Base-by-base conservation (phyloP, 2,329 filamentous ascomycete genomes). In the Uncinocarpus reesii region DNA sequence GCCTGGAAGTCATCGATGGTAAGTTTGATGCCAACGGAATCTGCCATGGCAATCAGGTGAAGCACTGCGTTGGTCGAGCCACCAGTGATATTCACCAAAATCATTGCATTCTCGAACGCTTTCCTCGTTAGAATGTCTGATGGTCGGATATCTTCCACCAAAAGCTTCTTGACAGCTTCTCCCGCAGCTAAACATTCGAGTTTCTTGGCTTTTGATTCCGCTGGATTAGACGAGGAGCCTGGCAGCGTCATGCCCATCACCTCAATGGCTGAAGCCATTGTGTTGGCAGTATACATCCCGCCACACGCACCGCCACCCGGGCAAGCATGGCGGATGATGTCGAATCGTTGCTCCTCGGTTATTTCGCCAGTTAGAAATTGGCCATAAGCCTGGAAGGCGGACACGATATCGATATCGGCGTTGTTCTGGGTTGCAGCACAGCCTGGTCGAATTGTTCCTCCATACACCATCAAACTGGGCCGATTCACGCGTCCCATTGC, bases 381-480 rank as follows among this genome's bases (percentile, higher is more conserved):
- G 21, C 92, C 92, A 63, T 96, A 96, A 4, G 90, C 84, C 71
- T 98, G 92, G 79, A 98, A 98, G 36, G 92, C 92, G 42, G 88
- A 95, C 52, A 98, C 85, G 46, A 98, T 94, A 65, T 98, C 90
- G 58, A 95, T 86, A 50, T 82, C 72, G 47, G 79, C 77, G 62
- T 83, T 81, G 55, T 83, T 75, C 57, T 89, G 85, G 43, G 77
- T 77, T 60, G 73, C 76, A 48, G 84, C 86, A 70, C 89, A 95
- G 40, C 92, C 92, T 31, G 92, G 86, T 64, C 85, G 82, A 65
- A 96, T 98, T 35, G 86, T 88, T 42, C 92, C 92, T 57, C 92
- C 92, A 62, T 98, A 98, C 24, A 98, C 86, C 92, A 98, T 98
- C 63, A 98, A 75, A 59, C 86, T 88, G 24, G 92, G 92, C 40